Percentiles rank a stretch among this genome's conserved stretches.
Evolutionary conservation across 2,329 filamentous ascomycete species (phyloP).

Genomic region (Epicoccum nigrum): DNA sequence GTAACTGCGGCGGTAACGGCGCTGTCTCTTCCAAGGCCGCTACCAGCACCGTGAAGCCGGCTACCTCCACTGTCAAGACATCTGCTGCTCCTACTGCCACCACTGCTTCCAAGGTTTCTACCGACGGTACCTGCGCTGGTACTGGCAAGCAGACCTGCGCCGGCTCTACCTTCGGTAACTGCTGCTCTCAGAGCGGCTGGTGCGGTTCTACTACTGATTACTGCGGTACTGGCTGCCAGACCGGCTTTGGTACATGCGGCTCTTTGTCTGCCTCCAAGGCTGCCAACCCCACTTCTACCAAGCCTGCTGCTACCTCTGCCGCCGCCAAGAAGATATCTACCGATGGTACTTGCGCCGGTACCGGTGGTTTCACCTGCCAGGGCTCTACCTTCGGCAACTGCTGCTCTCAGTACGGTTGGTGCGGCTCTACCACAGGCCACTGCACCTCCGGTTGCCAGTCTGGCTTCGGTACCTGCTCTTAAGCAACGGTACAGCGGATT

Average conservation of each 20-base stretch:
- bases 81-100: slow-evolving; percentile 4
- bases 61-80: slow-evolving; percentile 2
- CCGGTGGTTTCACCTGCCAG: slow-evolving; percentile 44
- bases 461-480: slow-evolving; percentile 40
- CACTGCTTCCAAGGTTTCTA: slow-evolving; percentile 40
- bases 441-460: slow-evolving; percentile 42
- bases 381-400: slow-evolving; percentile 54
- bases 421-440: slow-evolving; percentile 40
- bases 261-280: slow-evolving; percentile 12
- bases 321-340: slow-evolving; percentile 28
- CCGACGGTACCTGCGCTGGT: slow-evolving; percentile 53
- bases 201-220: slow-evolving; percentile 18
- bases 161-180: slow-evolving; percentile 50
- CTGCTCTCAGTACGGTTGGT: slow-evolving; percentile 53
- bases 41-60: too few species aligned
- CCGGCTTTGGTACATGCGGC: slow-evolving; percentile 40
- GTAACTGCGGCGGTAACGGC: slow-evolving; percentile 31
- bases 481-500: background rate
- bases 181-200: slow-evolving; percentile 48
- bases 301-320: slow-evolving; percentile 7
- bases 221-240: slow-evolving; percentile 42
- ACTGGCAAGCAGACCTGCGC: slow-evolving; percentile 50
- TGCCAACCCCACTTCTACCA: slow-evolving; percentile 9
- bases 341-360: slow-evolving; percentile 37
- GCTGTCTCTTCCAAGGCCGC: slow-evolving; percentile 11